Percentiles rank a stretch among this genome's conserved stretches.
These are phyloP conservation scores for Vitis hybrid DNA, from an alignment of 177 flowering plant genomes.

Conservation along the genomic window DNA sequence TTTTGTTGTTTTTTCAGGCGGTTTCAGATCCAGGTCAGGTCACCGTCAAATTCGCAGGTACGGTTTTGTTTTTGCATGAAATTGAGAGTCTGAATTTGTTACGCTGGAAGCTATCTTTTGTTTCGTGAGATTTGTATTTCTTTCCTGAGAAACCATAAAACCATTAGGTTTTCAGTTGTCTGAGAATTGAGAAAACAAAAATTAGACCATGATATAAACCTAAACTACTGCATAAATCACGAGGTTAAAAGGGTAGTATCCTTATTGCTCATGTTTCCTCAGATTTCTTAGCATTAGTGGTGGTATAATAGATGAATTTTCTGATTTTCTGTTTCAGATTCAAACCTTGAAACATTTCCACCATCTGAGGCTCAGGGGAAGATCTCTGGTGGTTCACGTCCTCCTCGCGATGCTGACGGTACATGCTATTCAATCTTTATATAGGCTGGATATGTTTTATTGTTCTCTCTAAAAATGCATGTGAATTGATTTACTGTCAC, in stretches of 20 bases:
- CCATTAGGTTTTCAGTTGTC: too few species aligned
- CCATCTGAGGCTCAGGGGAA: conserved; percentile 74
- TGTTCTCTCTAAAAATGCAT: not conserved
- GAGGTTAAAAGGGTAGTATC: not conserved
- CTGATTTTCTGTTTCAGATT: conserved; percentile 44
- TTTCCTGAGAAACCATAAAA: not conserved
- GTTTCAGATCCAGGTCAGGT: conserved; percentile 67
- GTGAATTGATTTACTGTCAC: too few species aligned
- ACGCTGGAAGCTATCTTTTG: not conserved
- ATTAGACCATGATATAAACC: too few species aligned
- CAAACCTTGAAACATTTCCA: conserved; percentile 79
- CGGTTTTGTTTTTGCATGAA: not conserved
- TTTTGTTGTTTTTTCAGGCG: conserved; percentile 47
- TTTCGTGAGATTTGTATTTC: not conserved
- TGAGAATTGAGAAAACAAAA: too few species aligned
- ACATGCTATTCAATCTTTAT: conserved; percentile 4
- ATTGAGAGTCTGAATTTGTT: not conserved
- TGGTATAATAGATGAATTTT: not conserved
- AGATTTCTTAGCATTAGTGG: not conserved
- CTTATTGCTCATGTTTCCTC: not conserved
- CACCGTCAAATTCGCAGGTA: conserved; percentile 75
- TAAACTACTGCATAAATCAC: too few species aligned
- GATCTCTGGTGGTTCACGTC: conserved; percentile 62
- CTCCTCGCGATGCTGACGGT: conserved; percentile 97
- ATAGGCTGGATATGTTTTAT: not conserved